Percentiles rank a stretch among this genome's conserved stretches.
phyloP scores from a whole-genome alignment of 169 alveolate species.

The Plasmodium adleri region DNA sequence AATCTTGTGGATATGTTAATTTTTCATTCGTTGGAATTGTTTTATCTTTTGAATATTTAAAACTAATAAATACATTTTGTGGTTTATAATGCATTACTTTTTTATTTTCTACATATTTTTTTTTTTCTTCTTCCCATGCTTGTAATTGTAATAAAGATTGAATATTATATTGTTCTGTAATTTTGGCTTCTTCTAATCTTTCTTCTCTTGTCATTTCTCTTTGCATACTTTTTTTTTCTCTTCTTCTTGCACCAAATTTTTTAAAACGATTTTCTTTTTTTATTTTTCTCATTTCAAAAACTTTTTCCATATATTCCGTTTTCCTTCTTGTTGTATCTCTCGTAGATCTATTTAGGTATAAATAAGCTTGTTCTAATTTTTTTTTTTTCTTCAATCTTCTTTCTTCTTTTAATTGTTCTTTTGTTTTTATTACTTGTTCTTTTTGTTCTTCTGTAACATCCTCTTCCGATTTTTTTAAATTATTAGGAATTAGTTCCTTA shows the following conservation, averaged over 20 bases:
- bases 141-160: conserved; percentile 84
- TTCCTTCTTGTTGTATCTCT: conserved; percentile 69
- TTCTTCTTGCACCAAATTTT: conserved; percentile 64
- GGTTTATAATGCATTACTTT: conserved; percentile 58
- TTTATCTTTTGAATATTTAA: conserved; percentile 58
- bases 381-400: conserved; percentile 20
- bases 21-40: conserved; percentile 47
- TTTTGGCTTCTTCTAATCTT: conserved; percentile 85
- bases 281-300: conserved; percentile 74
- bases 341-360: conserved; percentile 57
- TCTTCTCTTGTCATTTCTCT: conserved; percentile 87
- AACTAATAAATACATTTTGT: conserved; percentile 68
- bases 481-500: not conserved
- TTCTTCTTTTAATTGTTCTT: conserved; percentile 16
- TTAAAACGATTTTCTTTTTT: conserved; percentile 72
- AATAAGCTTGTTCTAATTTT: conserved; percentile 13
- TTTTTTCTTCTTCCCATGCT: conserved; percentile 85
- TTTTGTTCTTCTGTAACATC: not conserved
- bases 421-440: not conserved
- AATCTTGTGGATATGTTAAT: conserved; percentile 18
- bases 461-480: not conserved
- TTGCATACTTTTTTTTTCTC: conserved; percentile 36
- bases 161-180: conserved; percentile 84
- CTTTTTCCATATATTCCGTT: conserved; percentile 64
- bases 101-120: conserved; percentile 33